Percentiles rank a stretch among this genome's conserved stretches.
Evolutionary conservation across 2,329 filamentous ascomycete genomes (phyloP).

Genomic region (Zymoseptoria ardabiliae): DNA sequence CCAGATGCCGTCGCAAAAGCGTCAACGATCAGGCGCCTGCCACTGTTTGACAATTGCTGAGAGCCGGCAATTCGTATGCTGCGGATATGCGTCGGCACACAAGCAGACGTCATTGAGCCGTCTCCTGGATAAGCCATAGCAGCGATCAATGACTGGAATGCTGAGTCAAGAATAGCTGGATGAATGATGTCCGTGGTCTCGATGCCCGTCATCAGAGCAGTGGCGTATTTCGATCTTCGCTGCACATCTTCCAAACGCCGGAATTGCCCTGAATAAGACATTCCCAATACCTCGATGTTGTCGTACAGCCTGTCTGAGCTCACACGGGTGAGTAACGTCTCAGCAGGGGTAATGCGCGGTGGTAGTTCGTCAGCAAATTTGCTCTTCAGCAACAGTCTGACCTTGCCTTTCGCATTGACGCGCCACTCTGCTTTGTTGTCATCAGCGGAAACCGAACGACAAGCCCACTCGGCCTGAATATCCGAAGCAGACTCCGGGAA

Average conservation of each 20-base stretch:
- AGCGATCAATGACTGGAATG: slow-evolving; percentile 27
- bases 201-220: not conserved
- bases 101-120: slow-evolving; percentile 1
- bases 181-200: slow-evolving; percentile 18
- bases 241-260: not conserved
- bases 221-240: not conserved
- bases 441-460: slow-evolving; percentile 3
- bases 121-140: slow-evolving; percentile 23
- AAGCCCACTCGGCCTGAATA: slow-evolving; percentile 4
- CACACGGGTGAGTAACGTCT: slow-evolving; percentile 3
- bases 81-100: slow-evolving; percentile 3
- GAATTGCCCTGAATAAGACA: slow-evolving; percentile 5
- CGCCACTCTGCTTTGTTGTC: slow-evolving; percentile 3
- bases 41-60: slow-evolving; percentile 2
- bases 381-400: slow-evolving; percentile 1
- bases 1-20: slow-evolving; percentile 2
- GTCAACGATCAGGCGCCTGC: slow-evolving; percentile 3
- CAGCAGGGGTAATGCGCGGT: slow-evolving; percentile 1
- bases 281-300: slow-evolving; percentile 4
- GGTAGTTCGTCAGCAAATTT: slow-evolving; percentile 2
- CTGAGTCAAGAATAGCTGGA: slow-evolving; percentile 27
- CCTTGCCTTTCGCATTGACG: slow-evolving; percentile 5
- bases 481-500: not conserved
- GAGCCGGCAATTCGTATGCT: slow-evolving; percentile 4
- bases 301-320: slow-evolving; percentile 3